These are phyloP conservation scores for Saururus chinensis DNA, from an alignment of 164 flowering plant genomes.

Conservation along the genomic window DNA sequence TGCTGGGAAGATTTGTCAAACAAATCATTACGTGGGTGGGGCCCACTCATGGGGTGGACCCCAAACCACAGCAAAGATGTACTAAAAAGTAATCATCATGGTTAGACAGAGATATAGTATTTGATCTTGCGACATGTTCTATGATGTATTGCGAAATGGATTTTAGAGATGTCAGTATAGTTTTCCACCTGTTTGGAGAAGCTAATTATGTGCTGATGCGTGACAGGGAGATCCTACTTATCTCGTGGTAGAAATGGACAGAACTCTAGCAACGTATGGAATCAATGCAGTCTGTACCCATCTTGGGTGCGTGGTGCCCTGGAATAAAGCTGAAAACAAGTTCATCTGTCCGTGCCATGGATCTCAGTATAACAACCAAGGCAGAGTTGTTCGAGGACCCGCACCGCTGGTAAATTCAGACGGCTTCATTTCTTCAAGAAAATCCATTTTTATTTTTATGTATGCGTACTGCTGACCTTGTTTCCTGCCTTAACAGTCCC, in stretches of 20 bases:
- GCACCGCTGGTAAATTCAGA: conserved; percentile 80
- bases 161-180: background rate
- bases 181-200: no score
- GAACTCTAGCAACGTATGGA: conserved; percentile 77
- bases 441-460: background rate
- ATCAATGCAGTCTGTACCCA: conserved; percentile 94
- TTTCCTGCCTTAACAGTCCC: conserved; percentile 36
- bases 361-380: conserved; percentile 87
- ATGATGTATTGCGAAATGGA: no score
- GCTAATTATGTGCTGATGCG: background rate
- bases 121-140: no score
- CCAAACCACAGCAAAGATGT: no score
- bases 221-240: conserved; percentile 91
- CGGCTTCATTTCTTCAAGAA: background rate
- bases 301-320: conserved; percentile 94
- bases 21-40: no score
- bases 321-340: conserved; percentile 69
- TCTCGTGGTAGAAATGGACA: conserved; percentile 82
- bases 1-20: no score
- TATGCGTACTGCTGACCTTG: background rate
- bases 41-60: no score
- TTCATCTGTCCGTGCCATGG: conserved; percentile 97
- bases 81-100: no score
- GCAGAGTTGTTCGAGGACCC: conserved; percentile 83
- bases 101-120: no score